Conservation (phyloP, 192 early-diverging fungal species). For the Umbelopsis vinacea region DNA sequence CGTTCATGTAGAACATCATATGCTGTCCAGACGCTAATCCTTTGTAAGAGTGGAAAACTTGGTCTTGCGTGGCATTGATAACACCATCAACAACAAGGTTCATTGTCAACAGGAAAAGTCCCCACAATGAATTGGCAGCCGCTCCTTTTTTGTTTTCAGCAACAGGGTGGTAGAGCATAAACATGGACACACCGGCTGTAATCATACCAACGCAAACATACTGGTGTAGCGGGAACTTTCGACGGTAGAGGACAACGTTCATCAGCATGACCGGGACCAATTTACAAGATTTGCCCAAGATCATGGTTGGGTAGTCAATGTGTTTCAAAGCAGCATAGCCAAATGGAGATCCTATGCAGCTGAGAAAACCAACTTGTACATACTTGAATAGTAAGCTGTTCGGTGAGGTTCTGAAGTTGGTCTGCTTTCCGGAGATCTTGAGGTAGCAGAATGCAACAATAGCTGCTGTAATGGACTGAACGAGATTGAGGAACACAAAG, state of each 20-base stretch:
- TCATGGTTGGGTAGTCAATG: slow-evolving; percentile 98
- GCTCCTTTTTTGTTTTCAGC: slow-evolving; percentile 52
- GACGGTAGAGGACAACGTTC: slow-evolving; percentile 91
- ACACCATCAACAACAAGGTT: slow-evolving; percentile 93
- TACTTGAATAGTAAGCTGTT: slow-evolving; percentile 61
- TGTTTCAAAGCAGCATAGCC: slow-evolving; percentile 92
- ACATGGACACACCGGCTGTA: slow-evolving; percentile 88
- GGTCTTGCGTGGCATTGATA: slow-evolving; percentile 97
- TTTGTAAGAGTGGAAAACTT: slow-evolving; percentile 80
- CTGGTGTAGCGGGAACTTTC: slow-evolving; percentile 85
- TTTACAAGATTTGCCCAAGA: slow-evolving; percentile 96
- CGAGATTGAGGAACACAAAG: slow-evolving; percentile 90
- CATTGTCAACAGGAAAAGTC: slow-evolving; percentile 77
- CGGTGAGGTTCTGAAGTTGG: slow-evolving; percentile 35
- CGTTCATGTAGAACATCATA: slow-evolving; percentile 99
- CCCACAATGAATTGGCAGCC: slow-evolving; percentile 71
- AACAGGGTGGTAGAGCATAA: slow-evolving; percentile 85
- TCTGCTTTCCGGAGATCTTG: slow-evolving; percentile 49
- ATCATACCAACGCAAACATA: slow-evolving; percentile 87
- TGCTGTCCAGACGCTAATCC: slow-evolving; percentile 76
- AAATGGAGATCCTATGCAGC: slow-evolving; percentile 82
- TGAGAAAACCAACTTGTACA: slow-evolving; percentile 76
- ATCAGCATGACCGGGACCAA: slow-evolving; percentile 95
- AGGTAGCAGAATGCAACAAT: slow-evolving; percentile 79
- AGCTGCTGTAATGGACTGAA: slow-evolving; percentile 82